Percentiles rank a stretch among this genome's conserved stretches.
Evolutionary conservation across 1,284 basidiomycete genomes (phyloP).

Genomic region (Trametes pubescens): DNA sequence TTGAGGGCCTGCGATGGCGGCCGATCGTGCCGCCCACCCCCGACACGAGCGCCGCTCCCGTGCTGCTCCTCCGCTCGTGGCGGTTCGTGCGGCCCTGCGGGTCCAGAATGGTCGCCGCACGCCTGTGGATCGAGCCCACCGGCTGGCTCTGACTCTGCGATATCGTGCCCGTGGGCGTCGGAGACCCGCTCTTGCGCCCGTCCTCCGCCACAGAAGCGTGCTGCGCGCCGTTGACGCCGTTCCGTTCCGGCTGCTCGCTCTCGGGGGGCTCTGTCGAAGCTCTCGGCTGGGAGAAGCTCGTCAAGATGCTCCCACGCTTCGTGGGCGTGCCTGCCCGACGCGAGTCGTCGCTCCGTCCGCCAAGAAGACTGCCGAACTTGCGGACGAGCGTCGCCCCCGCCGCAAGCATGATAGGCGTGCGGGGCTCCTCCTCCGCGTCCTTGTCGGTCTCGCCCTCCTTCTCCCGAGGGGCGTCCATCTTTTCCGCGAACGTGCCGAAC

Average conservation of each 20-base stretch:
- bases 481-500: conserved; percentile 56
- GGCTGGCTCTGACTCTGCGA: conserved; percentile 65
- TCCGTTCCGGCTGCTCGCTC: conserved; percentile 26
- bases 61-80: conserved; percentile 82
- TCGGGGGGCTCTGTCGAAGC: conserved; percentile 49
- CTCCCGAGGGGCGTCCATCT: conserved; percentile 41
- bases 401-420: conserved; percentile 50
- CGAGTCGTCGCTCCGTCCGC: conserved; percentile 55
- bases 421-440: conserved; percentile 41
- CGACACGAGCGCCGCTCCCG: conserved; percentile 66
- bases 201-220: conserved; percentile 35
- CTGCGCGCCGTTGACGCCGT: conserved; percentile 35
- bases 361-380: conserved; percentile 74
- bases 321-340: conserved; percentile 47
- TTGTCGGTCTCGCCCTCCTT: conserved; percentile 37
- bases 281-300: conserved; percentile 48
- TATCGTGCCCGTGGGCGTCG: conserved; percentile 47
- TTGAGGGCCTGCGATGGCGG: conserved; percentile 71
- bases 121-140: conserved; percentile 62
- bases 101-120: conserved; percentile 80
- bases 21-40: conserved; percentile 65
- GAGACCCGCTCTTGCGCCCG: conserved; percentile 24
- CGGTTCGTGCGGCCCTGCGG: conserved; percentile 61
- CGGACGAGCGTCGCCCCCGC: conserved; percentile 74
- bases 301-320: conserved; percentile 61